Base-by-base conservation (phyloP, 164 flowering plant species). In the Sextonia rubra region DNA sequence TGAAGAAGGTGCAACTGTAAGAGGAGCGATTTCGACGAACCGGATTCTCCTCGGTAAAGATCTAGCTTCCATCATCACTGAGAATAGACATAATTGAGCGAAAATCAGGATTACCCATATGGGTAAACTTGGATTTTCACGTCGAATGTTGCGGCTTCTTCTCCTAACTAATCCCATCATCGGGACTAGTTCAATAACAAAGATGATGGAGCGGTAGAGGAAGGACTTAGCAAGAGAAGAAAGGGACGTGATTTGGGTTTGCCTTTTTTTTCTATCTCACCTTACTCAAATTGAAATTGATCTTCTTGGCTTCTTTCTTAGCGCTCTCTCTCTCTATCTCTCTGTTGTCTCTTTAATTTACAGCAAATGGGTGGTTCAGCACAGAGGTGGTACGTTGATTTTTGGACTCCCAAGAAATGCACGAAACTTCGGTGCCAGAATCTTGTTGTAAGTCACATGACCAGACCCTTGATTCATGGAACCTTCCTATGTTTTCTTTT, bases 401-500 rank as follows among this genome's bases (percentile, higher is more conserved):
- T 70, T 24, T 20, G 12, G 26, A 66, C n/a, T 47, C 23, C 44
- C 69, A 49, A 23, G 44, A 61, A 23, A 70, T 30, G 73, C 72
- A 75, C 75, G 82, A 80, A 78, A 66, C 68, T 68, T 69, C 74
- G 55, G 60, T 58, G 62, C 70, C 78, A 82, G 77, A 68, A 69
- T 81, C 83, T 81, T 56, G 68, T 63, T 84, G 85, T 78, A 74
- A 60, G 63, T 81, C 87, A 87, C 88, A 85, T 88, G 90, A 85
- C 77, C 76, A 76, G 83, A 82, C 84, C 89, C 88, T 83, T 86
- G 88, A 85, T 82, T 84, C 86, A 80, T 82, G 88, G 90, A 86
- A 86, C 86, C 90, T 85, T 86, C 44, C 8, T 37, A 8, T 37
- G 44, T 37, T 6, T 32, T 32, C 44, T 32, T 32, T 32, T 32